Evolutionary conservation across 2,329 filamentous ascomycete genomes (phyloP).

Genomic region (Spiromastix sp.): DNA sequence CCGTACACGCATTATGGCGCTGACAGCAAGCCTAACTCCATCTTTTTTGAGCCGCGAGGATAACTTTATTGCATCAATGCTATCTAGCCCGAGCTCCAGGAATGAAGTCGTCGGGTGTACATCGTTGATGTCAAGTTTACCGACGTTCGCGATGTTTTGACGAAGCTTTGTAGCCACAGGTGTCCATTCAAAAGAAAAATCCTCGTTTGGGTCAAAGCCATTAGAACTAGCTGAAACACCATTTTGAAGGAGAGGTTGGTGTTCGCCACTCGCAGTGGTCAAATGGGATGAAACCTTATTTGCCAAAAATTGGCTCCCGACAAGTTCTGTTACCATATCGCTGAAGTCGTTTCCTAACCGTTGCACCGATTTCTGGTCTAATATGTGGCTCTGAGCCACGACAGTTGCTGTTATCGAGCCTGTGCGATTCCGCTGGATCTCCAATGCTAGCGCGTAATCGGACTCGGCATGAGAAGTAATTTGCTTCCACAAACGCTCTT

Average conservation of each 20-base stretch:
- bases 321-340: conserved; percentile 25
- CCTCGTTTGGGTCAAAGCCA: neutral
- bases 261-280: neutral
- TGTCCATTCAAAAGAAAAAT: conserved; percentile 48
- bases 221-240: neutral
- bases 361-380: conserved; percentile 25
- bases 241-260: neutral
- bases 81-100: conserved; percentile 78
- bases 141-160: conserved; percentile 53
- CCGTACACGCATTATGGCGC: conserved; percentile 62
- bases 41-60: conserved; percentile 57
- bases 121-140: conserved; percentile 39
- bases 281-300: neutral
- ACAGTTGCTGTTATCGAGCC: conserved; percentile 47
- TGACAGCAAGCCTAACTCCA: conserved; percentile 55
- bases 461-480: conserved; percentile 39
- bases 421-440: conserved; percentile 48
- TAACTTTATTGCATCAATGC: conserved; percentile 81
- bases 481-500: conserved; percentile 43
- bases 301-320: conserved; percentile 10
- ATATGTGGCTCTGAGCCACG: conserved; percentile 43
- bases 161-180: conserved; percentile 43
- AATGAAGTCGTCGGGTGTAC: conserved; percentile 55
- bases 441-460: conserved; percentile 70
- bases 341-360: conserved; percentile 36